Evolutionary conservation across 2,329 filamentous ascomycete species (phyloP).

Genomic region (Magnaporthiopsis poae): DNA sequence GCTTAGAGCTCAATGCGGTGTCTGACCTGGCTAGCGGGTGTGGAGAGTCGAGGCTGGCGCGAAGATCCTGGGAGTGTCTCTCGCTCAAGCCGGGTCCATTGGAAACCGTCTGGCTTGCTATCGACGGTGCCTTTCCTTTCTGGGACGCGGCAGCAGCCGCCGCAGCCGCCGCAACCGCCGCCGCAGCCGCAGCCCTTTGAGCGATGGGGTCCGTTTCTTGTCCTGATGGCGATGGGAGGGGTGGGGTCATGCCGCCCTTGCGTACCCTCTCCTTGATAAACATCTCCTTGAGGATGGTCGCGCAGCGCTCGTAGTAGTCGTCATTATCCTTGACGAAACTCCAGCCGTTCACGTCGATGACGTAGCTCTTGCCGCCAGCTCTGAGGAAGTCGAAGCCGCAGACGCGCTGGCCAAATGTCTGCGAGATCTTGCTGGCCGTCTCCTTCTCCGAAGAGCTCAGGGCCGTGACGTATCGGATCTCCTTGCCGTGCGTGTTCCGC

Average conservation of each 20-base stretch:
- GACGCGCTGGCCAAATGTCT: slow-evolving; percentile 84
- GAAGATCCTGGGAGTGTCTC: slow-evolving; percentile 1
- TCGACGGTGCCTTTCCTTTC: neutral
- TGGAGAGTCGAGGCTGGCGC: neutral
- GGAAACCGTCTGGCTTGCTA: neutral
- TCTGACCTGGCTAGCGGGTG: neutral
- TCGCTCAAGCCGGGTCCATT: neutral
- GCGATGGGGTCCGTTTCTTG: slow-evolving; percentile 29
- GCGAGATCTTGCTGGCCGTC: slow-evolving; percentile 82
- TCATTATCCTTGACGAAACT: slow-evolving; percentile 99
- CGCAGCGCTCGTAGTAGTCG: slow-evolving; percentile 89
- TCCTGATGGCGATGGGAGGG: slow-evolving; percentile 38
- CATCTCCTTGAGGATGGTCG: slow-evolving; percentile 75
- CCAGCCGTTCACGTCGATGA: slow-evolving; percentile 99
- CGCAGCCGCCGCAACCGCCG: slow-evolving; percentile 7
- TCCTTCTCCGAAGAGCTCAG: slow-evolving; percentile 70
- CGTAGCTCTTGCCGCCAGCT: slow-evolving; percentile 80
- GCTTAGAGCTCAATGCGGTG: neutral
- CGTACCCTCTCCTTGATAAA: slow-evolving; percentile 72
- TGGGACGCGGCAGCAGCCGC: slow-evolving; percentile 8
- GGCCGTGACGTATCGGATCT: slow-evolving; percentile 86
- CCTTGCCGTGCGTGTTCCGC: slow-evolving; percentile 93
- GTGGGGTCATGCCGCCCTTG: slow-evolving; percentile 49
- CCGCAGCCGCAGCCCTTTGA: slow-evolving; percentile 19
- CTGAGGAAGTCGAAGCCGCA: slow-evolving; percentile 92